Evolutionary conservation across 768 basidiomycete species (phyloP).

Genomic region (Tylopilus felleus): DNA sequence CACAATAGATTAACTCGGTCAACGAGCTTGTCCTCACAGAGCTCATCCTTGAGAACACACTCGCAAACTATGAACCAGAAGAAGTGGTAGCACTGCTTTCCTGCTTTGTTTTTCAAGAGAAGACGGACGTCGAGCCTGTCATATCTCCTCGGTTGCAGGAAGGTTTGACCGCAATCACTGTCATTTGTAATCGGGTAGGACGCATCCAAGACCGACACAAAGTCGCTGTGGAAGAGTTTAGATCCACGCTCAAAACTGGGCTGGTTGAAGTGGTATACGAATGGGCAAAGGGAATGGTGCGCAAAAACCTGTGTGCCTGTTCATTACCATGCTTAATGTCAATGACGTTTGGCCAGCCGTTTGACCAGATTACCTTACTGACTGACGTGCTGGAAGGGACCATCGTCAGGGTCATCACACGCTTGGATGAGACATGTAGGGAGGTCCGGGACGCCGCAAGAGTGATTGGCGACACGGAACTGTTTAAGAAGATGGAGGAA

Average conservation of each 20-base stretch:
- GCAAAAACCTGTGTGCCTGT: conserved; percentile 17
- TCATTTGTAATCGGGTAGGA: conserved; percentile 75
- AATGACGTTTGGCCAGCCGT: conserved; percentile 59
- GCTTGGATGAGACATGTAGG: conserved; percentile 93
- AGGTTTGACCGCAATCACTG: conserved; percentile 74
- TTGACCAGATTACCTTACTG: conserved; percentile 87
- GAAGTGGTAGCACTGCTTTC: conserved; percentile 96
- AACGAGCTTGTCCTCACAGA: conserved; percentile 96
- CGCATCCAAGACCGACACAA: conserved; percentile 77
- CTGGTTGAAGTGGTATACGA: conserved; percentile 97
- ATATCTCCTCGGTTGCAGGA: conserved; percentile 76
- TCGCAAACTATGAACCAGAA: conserved; percentile 87
- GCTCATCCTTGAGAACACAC: conserved; percentile 91
- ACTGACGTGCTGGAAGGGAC: conserved; percentile 97
- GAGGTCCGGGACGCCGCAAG: conserved; percentile 97
- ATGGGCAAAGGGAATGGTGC: conserved; percentile 98
- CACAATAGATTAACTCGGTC: conserved; percentile 89
- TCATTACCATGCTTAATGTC: not conserved
- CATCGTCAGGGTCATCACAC: conserved; percentile 93
- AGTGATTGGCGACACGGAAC: conserved; percentile 91
- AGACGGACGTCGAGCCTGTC: conserved; percentile 84
- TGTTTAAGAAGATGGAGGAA: conserved; percentile 98
- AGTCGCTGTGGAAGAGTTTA: conserved; percentile 76
- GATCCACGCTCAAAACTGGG: conserved; percentile 81
- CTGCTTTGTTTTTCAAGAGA: conserved; percentile 98